Evolutionary conservation across 805 yeast genomes (phyloP).

Genomic region (Saccharomyces cerevisiae): DNA sequence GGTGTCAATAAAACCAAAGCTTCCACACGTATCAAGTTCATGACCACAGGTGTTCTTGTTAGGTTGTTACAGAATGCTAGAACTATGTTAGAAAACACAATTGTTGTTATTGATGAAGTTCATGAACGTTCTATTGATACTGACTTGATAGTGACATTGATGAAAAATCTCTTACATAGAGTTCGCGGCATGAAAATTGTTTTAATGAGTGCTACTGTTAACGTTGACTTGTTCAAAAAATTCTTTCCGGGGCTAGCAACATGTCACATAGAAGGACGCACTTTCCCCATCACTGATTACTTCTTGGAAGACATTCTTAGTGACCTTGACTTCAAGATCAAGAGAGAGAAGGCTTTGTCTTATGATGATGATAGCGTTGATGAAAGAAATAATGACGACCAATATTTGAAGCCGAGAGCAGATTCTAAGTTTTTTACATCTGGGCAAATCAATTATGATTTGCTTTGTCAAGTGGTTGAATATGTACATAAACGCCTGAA

Average conservation of each 20-base stretch:
- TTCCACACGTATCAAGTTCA: slow-evolving; percentile 70
- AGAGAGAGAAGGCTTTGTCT: slow-evolving; percentile 16
- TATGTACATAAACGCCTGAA: slow-evolving; percentile 44
- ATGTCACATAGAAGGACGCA: slow-evolving; percentile 83
- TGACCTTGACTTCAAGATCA: slow-evolving; percentile 48
- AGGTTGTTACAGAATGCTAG: slow-evolving; percentile 61
- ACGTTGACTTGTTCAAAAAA: slow-evolving; percentile 52
- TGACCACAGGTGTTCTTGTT: slow-evolving; percentile 86
- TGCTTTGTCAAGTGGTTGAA: slow-evolving; percentile 50
- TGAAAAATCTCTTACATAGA: slow-evolving; percentile 49
- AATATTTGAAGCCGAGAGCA: slow-evolving; percentile 46
- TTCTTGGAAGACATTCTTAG: slow-evolving; percentile 62
- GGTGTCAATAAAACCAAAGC: slow-evolving; percentile 68
- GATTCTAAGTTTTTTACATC: slow-evolving; percentile 56
- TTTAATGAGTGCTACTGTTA: slow-evolving; percentile 92
- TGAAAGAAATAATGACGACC: slow-evolving; percentile 25
- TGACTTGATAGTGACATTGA: slow-evolving; percentile 70
- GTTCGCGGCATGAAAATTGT: slow-evolving; percentile 53
- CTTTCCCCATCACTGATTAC: slow-evolving; percentile 78
- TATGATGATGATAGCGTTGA: slow-evolving; percentile 16
- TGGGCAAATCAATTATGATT: slow-evolving; percentile 68
- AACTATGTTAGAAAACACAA: slow-evolving; percentile 44
- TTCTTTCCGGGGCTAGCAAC: slow-evolving; percentile 59
- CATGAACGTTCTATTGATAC: slow-evolving; percentile 91
- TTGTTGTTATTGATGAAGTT: slow-evolving; percentile 87